phyloP scores from a whole-genome alignment of 2,329 filamentous ascomycete genomes.

The Venturia asperata region DNA sequence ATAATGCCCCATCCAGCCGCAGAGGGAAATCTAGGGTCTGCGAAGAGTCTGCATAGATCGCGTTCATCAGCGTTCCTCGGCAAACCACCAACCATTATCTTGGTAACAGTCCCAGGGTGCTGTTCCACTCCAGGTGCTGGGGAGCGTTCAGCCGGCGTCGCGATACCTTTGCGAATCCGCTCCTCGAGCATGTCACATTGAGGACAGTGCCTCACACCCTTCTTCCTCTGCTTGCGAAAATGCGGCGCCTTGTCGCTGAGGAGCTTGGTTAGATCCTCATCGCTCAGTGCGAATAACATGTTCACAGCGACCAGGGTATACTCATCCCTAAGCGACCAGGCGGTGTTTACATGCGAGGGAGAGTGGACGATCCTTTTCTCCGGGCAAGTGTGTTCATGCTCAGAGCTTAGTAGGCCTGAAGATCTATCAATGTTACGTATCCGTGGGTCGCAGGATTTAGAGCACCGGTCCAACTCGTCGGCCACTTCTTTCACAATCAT shows the following conservation, averaged over 20 bases:
- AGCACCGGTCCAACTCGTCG: background rate
- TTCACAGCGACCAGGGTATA: background rate
- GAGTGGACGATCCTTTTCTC: background rate
- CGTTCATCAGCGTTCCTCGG: background rate
- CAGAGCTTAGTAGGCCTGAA: background rate
- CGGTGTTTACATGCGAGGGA: background rate
- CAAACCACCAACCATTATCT: background rate
- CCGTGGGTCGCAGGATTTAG: background rate
- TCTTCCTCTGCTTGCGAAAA: background rate
- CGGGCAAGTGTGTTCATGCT: background rate
- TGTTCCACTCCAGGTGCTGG: no score
- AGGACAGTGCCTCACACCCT: background rate
- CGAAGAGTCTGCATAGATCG: background rate
- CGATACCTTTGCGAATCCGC: no score
- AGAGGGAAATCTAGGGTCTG: background rate
- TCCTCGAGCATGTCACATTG: no score
- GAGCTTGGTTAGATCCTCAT: background rate
- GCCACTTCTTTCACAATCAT: background rate
- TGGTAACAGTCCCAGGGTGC: background rate
- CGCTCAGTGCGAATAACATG: background rate
- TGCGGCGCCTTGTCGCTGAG: background rate
- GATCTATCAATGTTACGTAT: background rate
- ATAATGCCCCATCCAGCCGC: background rate
- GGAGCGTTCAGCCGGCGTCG: no score
- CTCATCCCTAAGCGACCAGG: background rate